A percentile compares a stretch with the other conserved stretches of the same genome.
Conservation (phyloP, 768 basidiomycete species). For the Termitomyces heimii region DNA sequence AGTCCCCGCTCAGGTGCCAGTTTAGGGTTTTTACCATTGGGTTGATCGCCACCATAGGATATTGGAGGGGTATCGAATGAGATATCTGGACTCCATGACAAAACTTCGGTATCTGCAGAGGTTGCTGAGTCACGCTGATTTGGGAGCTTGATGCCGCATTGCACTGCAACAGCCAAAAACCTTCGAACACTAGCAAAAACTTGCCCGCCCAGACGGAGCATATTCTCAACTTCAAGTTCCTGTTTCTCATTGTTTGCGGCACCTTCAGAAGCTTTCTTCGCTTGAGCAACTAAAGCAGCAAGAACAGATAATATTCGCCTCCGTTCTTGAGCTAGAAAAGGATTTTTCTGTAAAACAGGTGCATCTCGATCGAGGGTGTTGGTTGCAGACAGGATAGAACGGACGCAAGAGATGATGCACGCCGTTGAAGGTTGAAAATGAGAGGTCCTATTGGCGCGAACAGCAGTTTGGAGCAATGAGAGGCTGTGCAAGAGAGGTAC, state of each 20-base stretch:
- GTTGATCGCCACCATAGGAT: constrained; percentile 20
- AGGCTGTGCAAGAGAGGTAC: constrained; percentile 81
- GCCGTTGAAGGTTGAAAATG: constrained; percentile 95
- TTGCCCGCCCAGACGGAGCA: constrained; percentile 77
- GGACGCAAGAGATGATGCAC: constrained; percentile 90
- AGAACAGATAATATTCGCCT: constrained; percentile 78
- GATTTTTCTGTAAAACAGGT: constrained; percentile 57
- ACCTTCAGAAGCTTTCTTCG: constrained; percentile 59
- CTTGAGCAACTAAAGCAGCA: constrained; percentile 76
- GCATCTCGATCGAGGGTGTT: constrained; percentile 85
- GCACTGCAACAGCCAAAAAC: constrained; percentile 72
- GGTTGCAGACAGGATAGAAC: constrained; percentile 76
- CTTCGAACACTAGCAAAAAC: constrained; percentile 76
- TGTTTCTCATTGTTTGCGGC: constrained; percentile 36
- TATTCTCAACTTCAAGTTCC: constrained; percentile 59
- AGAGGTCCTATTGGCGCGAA: constrained; percentile 63
- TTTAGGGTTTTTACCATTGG: constrained; percentile 29
- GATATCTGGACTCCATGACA: constrained; percentile 23
- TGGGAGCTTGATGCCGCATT: constrained; percentile 69
- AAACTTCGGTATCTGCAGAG: constrained; percentile 24
- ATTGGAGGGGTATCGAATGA: constrained; percentile 23
- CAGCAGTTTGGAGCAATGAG: constrained; percentile 80
- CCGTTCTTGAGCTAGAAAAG: constrained; percentile 68
- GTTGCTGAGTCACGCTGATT: constrained; percentile 33
- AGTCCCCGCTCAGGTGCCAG: constrained; percentile 18